Conservation (phyloP, 306 rosid species). For the Vigna trinervia region DNA sequence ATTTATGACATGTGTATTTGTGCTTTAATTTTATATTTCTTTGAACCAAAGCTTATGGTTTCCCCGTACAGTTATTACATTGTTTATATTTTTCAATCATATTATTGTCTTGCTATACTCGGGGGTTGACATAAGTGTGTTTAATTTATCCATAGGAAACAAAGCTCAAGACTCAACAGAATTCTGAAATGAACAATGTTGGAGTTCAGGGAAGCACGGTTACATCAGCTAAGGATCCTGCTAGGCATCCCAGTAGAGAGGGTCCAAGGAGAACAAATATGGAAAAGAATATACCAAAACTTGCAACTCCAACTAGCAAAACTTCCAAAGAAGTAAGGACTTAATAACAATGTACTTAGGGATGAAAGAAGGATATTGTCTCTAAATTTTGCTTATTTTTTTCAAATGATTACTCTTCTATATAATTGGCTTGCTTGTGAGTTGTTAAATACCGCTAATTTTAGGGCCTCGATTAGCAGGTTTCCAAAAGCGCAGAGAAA, state of each 20-base stretch:
- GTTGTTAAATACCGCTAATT: neutral
- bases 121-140: slow-evolving; percentile 37
- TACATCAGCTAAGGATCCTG: slow-evolving; percentile 39
- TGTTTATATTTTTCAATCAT: slow-evolving; percentile 27
- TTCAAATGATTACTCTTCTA: neutral
- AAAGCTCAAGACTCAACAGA: slow-evolving; percentile 43
- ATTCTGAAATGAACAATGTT: slow-evolving; percentile 38
- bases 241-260: slow-evolving; percentile 47
- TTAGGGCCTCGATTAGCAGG: slow-evolving; percentile 51
- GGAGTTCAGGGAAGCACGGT: slow-evolving; percentile 46
- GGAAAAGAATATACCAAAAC: slow-evolving; percentile 47
- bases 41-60: neutral
- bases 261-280: slow-evolving; percentile 41
- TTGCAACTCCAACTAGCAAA: slow-evolving; percentile 41
- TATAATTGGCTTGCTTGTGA: slow-evolving; percentile 8
- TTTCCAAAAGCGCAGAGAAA: slow-evolving; percentile 51
- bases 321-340: slow-evolving; percentile 60
- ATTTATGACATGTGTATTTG: neutral
- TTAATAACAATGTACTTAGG: slow-evolving; percentile 11
- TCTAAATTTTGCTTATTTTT: neutral
- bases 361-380: slow-evolving; percentile 6
- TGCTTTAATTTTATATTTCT: slow-evolving; percentile 6
- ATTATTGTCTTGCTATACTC: neutral
- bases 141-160: slow-evolving; percentile 50
- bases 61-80: slow-evolving; percentile 11